A percentile compares a stretch with the other conserved stretches of the same genome.
These are phyloP conservation scores for Garcia nutans DNA, from an alignment of 345 rosid genomes.

Conservation along the genomic window DNA sequence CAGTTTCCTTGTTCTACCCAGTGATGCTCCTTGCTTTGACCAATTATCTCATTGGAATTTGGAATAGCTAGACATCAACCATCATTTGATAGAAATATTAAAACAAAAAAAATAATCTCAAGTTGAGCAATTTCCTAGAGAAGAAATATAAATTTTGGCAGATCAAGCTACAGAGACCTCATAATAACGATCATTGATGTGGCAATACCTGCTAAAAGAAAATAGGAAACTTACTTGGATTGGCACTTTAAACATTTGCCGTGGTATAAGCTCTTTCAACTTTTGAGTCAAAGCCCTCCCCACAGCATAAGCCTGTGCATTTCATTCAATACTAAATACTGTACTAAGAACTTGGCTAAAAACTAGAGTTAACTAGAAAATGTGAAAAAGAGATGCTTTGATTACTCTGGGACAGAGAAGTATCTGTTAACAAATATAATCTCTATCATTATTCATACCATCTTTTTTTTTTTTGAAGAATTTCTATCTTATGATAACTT, in stretches of 20 bases:
- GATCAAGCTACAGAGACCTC: not conserved
- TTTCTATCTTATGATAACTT: not conserved
- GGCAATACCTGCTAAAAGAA: not conserved
- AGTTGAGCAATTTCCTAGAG: not conserved
- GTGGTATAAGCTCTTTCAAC: slow-evolving; percentile 95
- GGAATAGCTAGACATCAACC: too few species aligned
- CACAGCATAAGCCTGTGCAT: slow-evolving; percentile 78
- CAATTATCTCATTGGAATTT: too few species aligned
- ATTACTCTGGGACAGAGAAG: too few species aligned
- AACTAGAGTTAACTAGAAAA: not conserved
- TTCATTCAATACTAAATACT: slow-evolving; percentile 1
- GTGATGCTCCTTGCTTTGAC: too few species aligned
- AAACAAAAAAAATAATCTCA: not conserved
- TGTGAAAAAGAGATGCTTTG: not conserved
- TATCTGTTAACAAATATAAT: too few species aligned
- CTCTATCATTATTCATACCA: not conserved
- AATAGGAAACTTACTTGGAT: slow-evolving; percentile 61
- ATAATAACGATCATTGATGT: not conserved
- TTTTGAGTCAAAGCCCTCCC: slow-evolving; percentile 97
- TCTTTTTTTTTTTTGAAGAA: not conserved
- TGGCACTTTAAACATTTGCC: slow-evolving; percentile 98
- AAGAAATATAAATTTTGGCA: not conserved
- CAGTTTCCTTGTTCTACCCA: too few species aligned
- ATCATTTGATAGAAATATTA: too few species aligned
- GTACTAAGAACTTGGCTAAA: not conserved